Evolutionary conservation across 1,139 yeast species (phyloP).

Genomic region (Pichia cactophila): DNA sequence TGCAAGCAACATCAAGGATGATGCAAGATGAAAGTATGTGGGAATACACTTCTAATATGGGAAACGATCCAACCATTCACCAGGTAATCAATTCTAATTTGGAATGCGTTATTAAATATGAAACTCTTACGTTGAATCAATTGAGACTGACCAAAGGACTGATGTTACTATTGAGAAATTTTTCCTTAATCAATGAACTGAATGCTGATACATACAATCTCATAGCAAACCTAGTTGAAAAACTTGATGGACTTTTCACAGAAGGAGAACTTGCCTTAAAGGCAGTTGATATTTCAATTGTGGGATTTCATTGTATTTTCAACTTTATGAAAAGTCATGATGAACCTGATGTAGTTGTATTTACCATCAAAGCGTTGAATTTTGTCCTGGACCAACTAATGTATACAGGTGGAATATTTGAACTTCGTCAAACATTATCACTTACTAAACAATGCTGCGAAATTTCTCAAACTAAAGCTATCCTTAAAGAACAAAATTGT

Average conservation of each 20-base stretch:
- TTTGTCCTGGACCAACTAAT: conserved; percentile 4
- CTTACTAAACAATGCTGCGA: conserved; percentile 7
- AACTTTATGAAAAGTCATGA: conserved; percentile 1
- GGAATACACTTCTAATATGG: conserved; percentile 4
- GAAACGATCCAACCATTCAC: background rate
- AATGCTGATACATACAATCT: background rate
- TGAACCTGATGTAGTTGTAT: background rate
- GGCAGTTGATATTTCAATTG: conserved; percentile 10
- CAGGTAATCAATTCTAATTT: background rate
- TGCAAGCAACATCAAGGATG: conserved; percentile 10
- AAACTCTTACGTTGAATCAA: background rate
- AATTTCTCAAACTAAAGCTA: conserved; percentile 1
- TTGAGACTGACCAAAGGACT: conserved; percentile 13
- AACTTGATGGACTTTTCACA: background rate
- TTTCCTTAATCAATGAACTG: conserved; percentile 4
- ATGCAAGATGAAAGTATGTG: conserved; percentile 10
- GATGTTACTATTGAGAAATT: conserved; percentile 12
- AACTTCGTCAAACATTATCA: conserved; percentile 9
- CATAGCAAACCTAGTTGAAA: background rate
- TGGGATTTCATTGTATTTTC: conserved; percentile 12
- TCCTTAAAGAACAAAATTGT: conserved; percentile 1
- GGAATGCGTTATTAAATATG: background rate
- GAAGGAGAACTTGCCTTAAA: conserved; percentile 1
- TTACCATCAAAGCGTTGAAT: conserved; percentile 1
- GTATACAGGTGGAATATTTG: conserved; percentile 13